Evolutionary conservation across 495 filamentous ascomycete species (phyloP), one percentile per base, ranked within the genome.

Genomic region (Xylaria curta): DNA sequence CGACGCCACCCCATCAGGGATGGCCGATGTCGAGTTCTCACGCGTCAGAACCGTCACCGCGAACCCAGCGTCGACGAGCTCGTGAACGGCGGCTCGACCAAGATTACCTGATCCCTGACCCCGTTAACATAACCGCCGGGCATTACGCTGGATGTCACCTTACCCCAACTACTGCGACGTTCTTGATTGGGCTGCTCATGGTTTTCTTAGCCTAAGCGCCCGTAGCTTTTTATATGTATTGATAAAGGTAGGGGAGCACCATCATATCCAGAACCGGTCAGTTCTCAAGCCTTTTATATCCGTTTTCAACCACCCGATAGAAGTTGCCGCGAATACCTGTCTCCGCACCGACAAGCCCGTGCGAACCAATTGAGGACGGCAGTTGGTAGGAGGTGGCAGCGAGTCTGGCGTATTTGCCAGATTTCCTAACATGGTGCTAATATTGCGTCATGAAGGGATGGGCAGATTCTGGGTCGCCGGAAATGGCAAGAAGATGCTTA

Each of bases 41-140:
- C 91, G 88, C 26, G 84, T 85, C 19, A 94, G 74, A 31, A 84
- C 83, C 1, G 89, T 91, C 49, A 93, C 84, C 13, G 84, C 78
- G 81, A 91, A 91, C 26, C 83, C 81, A 0, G 86, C 83, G 2
- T 85, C 74, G 40, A 90, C 66, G 21, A 93, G 83, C 24, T 82
- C 85, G 47, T 83, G 74, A 67, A 92, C 78, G 42, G 91, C 80
- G 4, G 86, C 76, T n/a, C 82, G 79, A 61, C 91, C 91, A 12
- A 93, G 80, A 64, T 84, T 86, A 49, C 91, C 91, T 1, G 83
- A 84, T 8, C 83, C 89, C 89, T 90, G 68, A 33, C 64, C 24
- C 12, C 31, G 31, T 72, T 54, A 53, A 64, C 60, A 54, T 68
- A 60, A 47, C 36, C 66, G 66, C 19, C 49, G 17, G 1, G 38